Evolutionary conservation across 2,329 filamentous ascomycete species (phyloP).

Genomic region (Cryoendolithus antarcticus): DNA sequence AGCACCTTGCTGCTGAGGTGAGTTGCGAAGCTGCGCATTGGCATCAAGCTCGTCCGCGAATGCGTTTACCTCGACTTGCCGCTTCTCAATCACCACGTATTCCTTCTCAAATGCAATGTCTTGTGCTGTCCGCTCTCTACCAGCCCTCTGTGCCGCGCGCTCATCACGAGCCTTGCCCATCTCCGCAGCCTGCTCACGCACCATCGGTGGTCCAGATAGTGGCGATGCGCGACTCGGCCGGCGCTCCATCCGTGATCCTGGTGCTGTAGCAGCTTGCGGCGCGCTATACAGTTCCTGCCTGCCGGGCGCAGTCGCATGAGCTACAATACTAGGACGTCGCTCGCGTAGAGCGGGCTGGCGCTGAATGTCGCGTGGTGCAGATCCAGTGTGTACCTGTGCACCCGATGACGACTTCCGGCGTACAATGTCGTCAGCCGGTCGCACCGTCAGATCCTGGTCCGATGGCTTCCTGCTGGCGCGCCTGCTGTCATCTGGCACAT

Average conservation of each 20-base stretch:
- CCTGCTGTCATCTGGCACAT: constrained; percentile 7
- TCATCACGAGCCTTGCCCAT: constrained; percentile 9
- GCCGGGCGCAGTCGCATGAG: constrained; percentile 33
- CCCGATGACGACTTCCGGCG: constrained; percentile 14
- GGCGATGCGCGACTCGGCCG: constrained; percentile 42
- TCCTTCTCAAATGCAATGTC: constrained; percentile 86
- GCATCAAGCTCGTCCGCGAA: constrained; percentile 90
- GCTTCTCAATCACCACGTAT: constrained; percentile 92
- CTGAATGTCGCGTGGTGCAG: constrained; percentile 12
- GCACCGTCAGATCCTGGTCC: constrained; percentile 14
- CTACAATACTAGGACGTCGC: constrained; percentile 29
- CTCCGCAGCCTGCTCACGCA: constrained; percentile 30
- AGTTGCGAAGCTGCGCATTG: constrained; percentile 49
- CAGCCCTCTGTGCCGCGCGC: constrained; percentile 27
- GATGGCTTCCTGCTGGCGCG: constrained; percentile 14
- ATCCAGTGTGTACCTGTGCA: background rate
- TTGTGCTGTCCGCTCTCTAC: constrained; percentile 58
- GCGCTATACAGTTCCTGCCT: constrained; percentile 24
- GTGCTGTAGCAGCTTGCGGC: constrained; percentile 13
- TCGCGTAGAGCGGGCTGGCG: constrained; percentile 27
- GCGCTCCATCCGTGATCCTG: constrained; percentile 39
- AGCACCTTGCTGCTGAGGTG: constrained; percentile 39
- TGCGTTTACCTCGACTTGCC: constrained; percentile 90
- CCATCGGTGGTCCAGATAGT: constrained; percentile 29
- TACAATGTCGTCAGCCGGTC: constrained; percentile 9